These are phyloP conservation scores for Coemansia sp. DNA, from an alignment of 192 early-diverging fungal genomes.

Conservation along the genomic window DNA sequence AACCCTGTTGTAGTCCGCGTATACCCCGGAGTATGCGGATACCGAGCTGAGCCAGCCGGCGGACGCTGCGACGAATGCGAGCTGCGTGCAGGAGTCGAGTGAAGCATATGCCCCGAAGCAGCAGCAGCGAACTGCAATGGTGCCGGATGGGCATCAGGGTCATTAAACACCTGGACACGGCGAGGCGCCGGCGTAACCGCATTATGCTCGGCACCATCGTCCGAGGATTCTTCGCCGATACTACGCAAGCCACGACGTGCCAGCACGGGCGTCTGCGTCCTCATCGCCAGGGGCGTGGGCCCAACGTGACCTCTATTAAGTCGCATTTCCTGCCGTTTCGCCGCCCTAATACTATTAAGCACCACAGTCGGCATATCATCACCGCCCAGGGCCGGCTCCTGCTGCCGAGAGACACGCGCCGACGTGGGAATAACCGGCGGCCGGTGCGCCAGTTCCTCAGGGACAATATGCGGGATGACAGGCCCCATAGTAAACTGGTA, in stretches of 20 bases:
- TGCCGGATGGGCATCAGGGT: constrained; percentile 1
- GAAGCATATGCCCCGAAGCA: neutral
- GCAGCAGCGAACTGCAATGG: neutral
- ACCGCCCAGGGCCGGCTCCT: neutral
- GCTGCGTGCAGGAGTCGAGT: constrained; percentile 20
- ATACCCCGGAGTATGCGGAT: constrained; percentile 29
- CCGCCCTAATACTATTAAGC: constrained; percentile 37
- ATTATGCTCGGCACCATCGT: neutral
- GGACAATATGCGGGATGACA: constrained; percentile 45
- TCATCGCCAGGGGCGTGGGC: constrained; percentile 36
- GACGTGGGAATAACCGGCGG: constrained; percentile 33
- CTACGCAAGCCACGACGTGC: neutral
- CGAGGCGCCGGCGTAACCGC: neutral
- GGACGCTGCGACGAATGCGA: too few relatives aligned
- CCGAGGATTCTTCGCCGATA: constrained; percentile 19
- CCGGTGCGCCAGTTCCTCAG: constrained; percentile 1
- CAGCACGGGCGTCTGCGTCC: constrained; percentile 11
- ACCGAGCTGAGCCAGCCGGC: neutral
- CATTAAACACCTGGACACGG: constrained; percentile 23
- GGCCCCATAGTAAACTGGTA: constrained; percentile 59
- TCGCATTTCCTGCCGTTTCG: constrained; percentile 22
- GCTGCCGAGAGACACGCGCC: constrained; percentile 10
- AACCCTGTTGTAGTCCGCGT: constrained; percentile 25
- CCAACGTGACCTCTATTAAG: neutral
- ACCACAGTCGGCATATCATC: constrained; percentile 43